Evolutionary conservation across 169 alveolate genomes (phyloP), one percentile per base, ranked within the genome.

Genomic region (Plasmodium knowlesi): DNA sequence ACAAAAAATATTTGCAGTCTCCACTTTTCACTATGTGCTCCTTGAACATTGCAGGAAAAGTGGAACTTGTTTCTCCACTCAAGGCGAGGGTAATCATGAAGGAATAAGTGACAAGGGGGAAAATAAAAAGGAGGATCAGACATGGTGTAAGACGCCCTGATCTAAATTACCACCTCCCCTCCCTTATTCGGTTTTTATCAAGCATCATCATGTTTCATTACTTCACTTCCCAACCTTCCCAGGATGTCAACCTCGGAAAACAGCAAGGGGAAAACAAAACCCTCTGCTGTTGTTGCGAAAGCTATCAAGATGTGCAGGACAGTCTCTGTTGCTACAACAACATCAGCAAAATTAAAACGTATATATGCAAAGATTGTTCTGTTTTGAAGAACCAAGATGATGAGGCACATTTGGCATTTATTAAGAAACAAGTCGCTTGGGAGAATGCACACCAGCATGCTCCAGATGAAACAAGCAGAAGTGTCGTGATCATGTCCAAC

Each of bases 251-350:
- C 37, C 30, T 30, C 14, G 10, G 9, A 30, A 73, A n/a, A 3
- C 12, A 6, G n/a, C 50, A 50, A 50, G 19, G 30, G 5, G 30
- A 16, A 61, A 46, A 73, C 16, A 53, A 85, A 2, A 73, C 39
- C 34, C 53, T 85, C 28, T 85, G 93, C 57, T 85, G 93, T 28
- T 73, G 81, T n/a, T 85, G 93, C 57, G 93, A 85, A 53, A 43
- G 61, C 32, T 85, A 85, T 46, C 74, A 85, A 61, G 81, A 73
- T 22, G 61, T 34, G 9, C 79, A 85, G 39, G 61, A 76, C 78
- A 73, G 71, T 10, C 22, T 85, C 54, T 73, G 83, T 9, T 85
- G 80, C 43, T 85, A 85, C 79, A 85, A 85, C 37, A 85, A 73
- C 30, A 32, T 72, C 78, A 85, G 67, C 30, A 85, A 73, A 28